Conservation (phyloP, 139 green algal genomes). For the Marvania coccoides region DNA sequence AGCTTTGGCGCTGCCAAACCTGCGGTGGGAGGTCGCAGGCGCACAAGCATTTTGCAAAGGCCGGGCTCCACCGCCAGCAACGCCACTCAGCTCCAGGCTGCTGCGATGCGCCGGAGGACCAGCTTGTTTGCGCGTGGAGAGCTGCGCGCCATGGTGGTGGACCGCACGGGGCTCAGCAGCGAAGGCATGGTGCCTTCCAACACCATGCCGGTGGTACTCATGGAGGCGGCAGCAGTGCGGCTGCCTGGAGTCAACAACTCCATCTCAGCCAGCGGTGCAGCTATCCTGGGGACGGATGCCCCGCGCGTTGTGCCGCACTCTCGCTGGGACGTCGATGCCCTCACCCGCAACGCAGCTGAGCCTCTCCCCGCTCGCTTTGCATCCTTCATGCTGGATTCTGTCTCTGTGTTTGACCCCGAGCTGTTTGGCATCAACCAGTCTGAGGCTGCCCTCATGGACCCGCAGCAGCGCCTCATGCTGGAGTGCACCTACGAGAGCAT, state of each 20-base stretch:
- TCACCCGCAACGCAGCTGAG: neutral
- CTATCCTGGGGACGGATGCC: neutral
- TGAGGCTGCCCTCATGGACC: slow-evolving; percentile 52
- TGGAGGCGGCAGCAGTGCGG: neutral
- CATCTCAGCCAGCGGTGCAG: neutral
- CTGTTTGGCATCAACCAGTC: slow-evolving; percentile 40
- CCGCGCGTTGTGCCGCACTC: slow-evolving; percentile 15
- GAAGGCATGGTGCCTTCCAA: neutral
- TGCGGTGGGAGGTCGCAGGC: neutral
- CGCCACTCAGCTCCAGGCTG: neutral
- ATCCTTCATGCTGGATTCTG: slow-evolving; percentile 19
- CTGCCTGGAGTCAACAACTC: neutral
- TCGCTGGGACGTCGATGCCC: slow-evolving; percentile 31
- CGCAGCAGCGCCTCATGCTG: slow-evolving; percentile 50
- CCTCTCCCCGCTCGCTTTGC: slow-evolving; percentile 20
- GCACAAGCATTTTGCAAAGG: neutral
- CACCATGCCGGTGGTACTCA: slow-evolving; percentile 1
- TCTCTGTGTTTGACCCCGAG: slow-evolving; percentile 47
- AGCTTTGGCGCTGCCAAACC: neutral
- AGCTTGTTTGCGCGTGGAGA: slow-evolving; percentile 5
- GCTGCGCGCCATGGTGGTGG: neutral
- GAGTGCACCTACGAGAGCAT: slow-evolving; percentile 14
- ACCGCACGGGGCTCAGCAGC: neutral
- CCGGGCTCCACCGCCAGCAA: neutral
- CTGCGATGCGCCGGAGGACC: neutral